phyloP scores from a whole-genome alignment of 2,329 filamentous ascomycete species.

The Coniochaeta prunicola region DNA sequence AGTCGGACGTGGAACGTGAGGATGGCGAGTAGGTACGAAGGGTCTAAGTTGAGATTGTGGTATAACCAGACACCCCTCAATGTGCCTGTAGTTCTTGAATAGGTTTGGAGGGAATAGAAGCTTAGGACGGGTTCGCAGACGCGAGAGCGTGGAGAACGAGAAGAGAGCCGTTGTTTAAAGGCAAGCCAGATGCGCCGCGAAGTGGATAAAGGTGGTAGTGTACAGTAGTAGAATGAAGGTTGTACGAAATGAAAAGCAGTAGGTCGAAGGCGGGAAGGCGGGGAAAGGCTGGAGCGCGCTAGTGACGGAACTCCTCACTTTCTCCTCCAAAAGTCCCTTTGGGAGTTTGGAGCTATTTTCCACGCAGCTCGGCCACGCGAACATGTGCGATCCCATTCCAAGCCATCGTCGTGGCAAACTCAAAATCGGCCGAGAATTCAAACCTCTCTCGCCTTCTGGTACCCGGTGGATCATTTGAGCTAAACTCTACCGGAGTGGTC shows the following conservation, averaged over 20 bases:
- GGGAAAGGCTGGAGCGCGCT: conserved; percentile 1
- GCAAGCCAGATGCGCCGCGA: not conserved
- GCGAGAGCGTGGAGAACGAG: not conserved
- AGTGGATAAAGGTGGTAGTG: conserved; percentile 1
- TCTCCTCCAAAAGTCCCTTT: not conserved
- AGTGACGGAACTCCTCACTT: not conserved
- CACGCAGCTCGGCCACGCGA: not conserved
- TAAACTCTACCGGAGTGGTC: not conserved
- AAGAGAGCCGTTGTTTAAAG: not conserved
- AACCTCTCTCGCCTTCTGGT: not conserved
- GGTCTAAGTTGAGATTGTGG: not conserved
- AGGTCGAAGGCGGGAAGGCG: not conserved
- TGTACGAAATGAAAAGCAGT: not conserved
- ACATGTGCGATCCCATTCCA: not conserved
- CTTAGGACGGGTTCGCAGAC: not conserved
- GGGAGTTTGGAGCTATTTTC: not conserved
- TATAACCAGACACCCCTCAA: not conserved
- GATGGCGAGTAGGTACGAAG: not conserved
- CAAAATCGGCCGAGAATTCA: not conserved
- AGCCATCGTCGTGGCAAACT: conserved; percentile 1
- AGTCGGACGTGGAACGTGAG: no score
- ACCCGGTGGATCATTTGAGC: not conserved
- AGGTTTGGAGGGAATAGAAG: not conserved
- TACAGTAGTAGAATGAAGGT: not conserved
- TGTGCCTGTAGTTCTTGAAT: not conserved